phyloP scores from a whole-genome alignment of 257 asterid species.

The Cruciata laevipes region DNA sequence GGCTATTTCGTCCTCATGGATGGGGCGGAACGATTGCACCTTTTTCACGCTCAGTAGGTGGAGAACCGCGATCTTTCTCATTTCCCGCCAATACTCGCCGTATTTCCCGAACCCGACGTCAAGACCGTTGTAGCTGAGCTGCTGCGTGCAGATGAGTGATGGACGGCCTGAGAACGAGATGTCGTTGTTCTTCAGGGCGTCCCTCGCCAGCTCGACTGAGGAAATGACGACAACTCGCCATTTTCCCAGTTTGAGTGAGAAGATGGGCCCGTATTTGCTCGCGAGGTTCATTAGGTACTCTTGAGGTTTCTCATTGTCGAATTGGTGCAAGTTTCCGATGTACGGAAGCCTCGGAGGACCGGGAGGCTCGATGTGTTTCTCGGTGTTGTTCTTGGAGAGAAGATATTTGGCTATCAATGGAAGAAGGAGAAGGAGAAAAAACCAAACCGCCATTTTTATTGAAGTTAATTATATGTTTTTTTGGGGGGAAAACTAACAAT shows the following conservation, averaged over 20 bases:
- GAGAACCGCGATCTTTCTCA: slow-evolving; percentile 16
- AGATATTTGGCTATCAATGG: background rate
- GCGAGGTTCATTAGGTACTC: background rate
- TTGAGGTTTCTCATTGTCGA: background rate
- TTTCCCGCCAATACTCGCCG: slow-evolving; percentile 4
- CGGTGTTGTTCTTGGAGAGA: background rate
- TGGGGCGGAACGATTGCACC: slow-evolving; percentile 5
- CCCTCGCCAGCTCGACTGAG: background rate
- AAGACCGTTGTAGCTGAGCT: background rate
- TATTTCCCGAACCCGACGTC: background rate
- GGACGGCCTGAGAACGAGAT: background rate
- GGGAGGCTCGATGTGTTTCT: background rate
- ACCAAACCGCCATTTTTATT: background rate
- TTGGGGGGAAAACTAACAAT: background rate
- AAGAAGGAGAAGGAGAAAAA: background rate
- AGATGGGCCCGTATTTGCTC: background rate
- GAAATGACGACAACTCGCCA: slow-evolving; percentile 1
- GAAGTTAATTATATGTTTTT: too few species aligned
- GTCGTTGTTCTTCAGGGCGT: slow-evolving; percentile 5
- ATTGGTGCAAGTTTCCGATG: slow-evolving; percentile 12
- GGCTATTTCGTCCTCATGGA: background rate
- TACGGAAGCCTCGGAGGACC: slow-evolving; percentile 4
- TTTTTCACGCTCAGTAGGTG: background rate
- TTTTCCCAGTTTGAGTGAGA: background rate
- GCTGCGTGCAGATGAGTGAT: background rate